Evolutionary conservation across 2,329 filamentous ascomycete species (phyloP), one percentile per base, ranked within the genome.

Genomic region (Colletotrichum scovillei): DNA sequence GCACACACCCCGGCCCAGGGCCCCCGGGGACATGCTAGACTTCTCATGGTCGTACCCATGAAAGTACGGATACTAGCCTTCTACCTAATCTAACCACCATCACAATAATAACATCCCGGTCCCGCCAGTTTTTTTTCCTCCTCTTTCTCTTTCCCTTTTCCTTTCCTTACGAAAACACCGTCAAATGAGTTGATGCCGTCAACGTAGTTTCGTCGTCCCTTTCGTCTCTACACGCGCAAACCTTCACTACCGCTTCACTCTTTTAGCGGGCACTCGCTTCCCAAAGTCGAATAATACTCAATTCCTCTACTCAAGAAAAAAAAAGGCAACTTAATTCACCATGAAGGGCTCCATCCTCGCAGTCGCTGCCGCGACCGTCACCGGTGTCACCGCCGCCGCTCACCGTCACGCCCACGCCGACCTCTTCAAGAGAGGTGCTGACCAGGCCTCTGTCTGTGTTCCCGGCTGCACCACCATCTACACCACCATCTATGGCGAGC

Each of bases 251-350:
- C 92, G 92, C 92, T 94, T 94, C 93, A 94, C 91, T 94, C 94
- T 84, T 95, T 95, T 86, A 95, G 93, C 93, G 93, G 93, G 90
- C 92, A 91, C 87, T 94, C 92, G 85, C 93, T 93, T 73, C 49
- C 26, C 24, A 35, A 67, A 67, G 42, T 55, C 67, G 71, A 82
- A 82, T 78, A 78, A 78, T 77, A 78, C 72, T 78, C 75, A 78
- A 77, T 79, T 76, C 67, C 72, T 65, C 69, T 69, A 60, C 38
- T 42, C 38, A 42, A 42, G 38, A 42, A 24, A 42, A 42, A 38
- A 76, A 75, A 67, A 76, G 78, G 76, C 77, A 77, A 80, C 81
- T 78, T 78, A 82, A 78, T 71, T 78, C 86, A 93, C 81, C 55
- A 97, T 97, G 94, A 97, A 94, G 92, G 91, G 88, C 80, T 87